Base-by-base conservation (phyloP, 2,329 filamentous ascomycete species). In the Aspergillus proliferans region DNA sequence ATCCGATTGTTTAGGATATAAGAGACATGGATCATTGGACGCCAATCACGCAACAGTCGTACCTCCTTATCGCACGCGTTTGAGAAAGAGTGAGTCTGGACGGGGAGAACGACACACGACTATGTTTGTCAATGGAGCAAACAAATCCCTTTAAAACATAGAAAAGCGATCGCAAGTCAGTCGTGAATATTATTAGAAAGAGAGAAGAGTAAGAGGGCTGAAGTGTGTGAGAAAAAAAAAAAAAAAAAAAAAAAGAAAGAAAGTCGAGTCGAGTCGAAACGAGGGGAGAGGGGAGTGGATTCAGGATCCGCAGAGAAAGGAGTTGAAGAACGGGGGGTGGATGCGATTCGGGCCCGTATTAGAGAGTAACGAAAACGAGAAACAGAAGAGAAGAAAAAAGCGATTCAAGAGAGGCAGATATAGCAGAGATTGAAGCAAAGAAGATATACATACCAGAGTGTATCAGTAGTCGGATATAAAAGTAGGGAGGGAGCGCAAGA, bases 31-130 rank as follows among this genome's bases (percentile, higher is more conserved):
- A 9, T 18, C 42, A 19, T 41, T 34, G 41, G 36, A 22, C 41
- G 36, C 47, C 24, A 41, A 40, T 41, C 41, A 46, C 43, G 43
- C 22, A 46, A 46, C 38, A 47, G 42, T 18, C 48, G 46, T 53
- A 47, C 51, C 55, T 43, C 53, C 49, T 55, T 56, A 55, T 49
- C 45, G 46, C 43, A 49, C 47, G 44, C 47, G 50, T 49, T 45
- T 19, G 18, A 18, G 18, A 21, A 40, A 19, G 15, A 40, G 7
- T 40, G n/a, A 12, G 26, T n/a, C 22, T 19, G 10, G 22, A 19
- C 7, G 22, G 15, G 43, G 22, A 12, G 43, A 8, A 45, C 8
- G 21, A 45, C 12, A 21, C 15, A 26, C 43, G 21, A 14, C 24
- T 19, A 18, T 15, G 34, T 38, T 38, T 38, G 34, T 40, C 15